phyloP scores from a whole-genome alignment of 768 basidiomycete genomes.

The Russula compacta region DNA sequence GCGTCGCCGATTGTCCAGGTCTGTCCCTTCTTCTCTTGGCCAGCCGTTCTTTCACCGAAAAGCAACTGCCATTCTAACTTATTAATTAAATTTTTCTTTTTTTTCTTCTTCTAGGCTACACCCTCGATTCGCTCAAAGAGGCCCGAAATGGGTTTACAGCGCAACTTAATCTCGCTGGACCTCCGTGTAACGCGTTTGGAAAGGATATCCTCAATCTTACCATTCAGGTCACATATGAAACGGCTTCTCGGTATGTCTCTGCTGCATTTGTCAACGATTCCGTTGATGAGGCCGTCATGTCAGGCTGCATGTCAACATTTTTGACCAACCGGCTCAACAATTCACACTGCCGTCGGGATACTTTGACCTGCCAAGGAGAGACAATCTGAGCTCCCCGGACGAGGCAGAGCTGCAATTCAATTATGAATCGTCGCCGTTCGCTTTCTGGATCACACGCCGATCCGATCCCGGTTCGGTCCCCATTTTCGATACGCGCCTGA shows the following conservation, averaged over 20 bases:
- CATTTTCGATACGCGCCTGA: constrained; percentile 61
- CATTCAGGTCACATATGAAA: constrained; percentile 62
- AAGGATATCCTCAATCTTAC: constrained; percentile 47
- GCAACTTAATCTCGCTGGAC: constrained; percentile 42
- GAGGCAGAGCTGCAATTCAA: constrained; percentile 64
- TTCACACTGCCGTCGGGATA: constrained; percentile 55
- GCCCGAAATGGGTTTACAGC: constrained; percentile 45
- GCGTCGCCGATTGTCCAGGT: constrained; percentile 20
- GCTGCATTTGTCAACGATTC: background rate
- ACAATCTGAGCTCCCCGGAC: constrained; percentile 24
- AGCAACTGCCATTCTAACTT: background rate
- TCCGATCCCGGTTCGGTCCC: constrained; percentile 44
- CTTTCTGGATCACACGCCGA: constrained; percentile 73
- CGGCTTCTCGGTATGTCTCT: constrained; percentile 33
- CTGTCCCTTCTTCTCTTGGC: background rate
- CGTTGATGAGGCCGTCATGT: constrained; percentile 24
- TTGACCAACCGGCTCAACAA: constrained; percentile 50
- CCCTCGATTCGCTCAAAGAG: constrained; percentile 36
- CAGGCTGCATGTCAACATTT: constrained; percentile 62
- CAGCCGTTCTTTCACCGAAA: background rate
- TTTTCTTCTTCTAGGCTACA: constrained; percentile 39
- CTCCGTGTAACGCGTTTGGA: constrained; percentile 59
- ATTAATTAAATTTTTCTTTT: background rate
- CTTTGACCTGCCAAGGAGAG: constrained; percentile 30
- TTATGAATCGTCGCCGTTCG: constrained; percentile 53